Percentiles rank a stretch among this genome's conserved stretches.
phyloP scores from a whole-genome alignment of 129 eudicot species.

The Artemisia annua region DNA sequence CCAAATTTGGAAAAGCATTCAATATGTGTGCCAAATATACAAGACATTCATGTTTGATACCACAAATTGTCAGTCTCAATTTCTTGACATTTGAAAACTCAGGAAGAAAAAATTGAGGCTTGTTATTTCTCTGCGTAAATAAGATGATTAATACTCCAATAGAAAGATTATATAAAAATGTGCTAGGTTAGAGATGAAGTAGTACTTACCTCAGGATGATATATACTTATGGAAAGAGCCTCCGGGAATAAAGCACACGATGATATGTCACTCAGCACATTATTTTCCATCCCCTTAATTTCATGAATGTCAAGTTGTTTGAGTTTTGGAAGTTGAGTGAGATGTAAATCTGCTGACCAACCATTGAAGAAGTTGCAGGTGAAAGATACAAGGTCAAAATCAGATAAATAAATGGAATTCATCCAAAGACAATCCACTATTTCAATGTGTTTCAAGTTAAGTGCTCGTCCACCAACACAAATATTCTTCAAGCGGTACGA shows the following conservation, averaged over 20 bases:
- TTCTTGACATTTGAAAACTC: constrained; percentile 39
- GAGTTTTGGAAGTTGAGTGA: constrained; percentile 42
- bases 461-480: constrained; percentile 19
- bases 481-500: constrained; percentile 28
- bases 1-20: constrained; percentile 40
- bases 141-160: neutral
- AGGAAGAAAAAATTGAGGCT: constrained; percentile 24
- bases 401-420: constrained; percentile 23
- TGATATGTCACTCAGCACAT: constrained; percentile 32
- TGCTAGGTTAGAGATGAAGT: no score
- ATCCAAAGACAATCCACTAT: constrained; percentile 31
- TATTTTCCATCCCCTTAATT: constrained; percentile 17
- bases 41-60: constrained; percentile 35
- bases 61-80: constrained; percentile 37
- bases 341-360: constrained; percentile 13
- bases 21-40: constrained; percentile 33
- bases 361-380: constrained; percentile 29
- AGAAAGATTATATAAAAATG: neutral
- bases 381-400: constrained; percentile 38
- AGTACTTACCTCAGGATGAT: neutral
- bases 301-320: constrained; percentile 29
- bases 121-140: constrained; percentile 22
- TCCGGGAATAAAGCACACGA: constrained; percentile 30
- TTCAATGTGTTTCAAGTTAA: constrained; percentile 40
- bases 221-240: constrained; percentile 12